Percentiles rank a stretch among this genome's conserved stretches.
These are phyloP conservation scores for Leucocoprinus sp. DNA, from an alignment of 768 basidiomycete species.

Conservation along the genomic window DNA sequence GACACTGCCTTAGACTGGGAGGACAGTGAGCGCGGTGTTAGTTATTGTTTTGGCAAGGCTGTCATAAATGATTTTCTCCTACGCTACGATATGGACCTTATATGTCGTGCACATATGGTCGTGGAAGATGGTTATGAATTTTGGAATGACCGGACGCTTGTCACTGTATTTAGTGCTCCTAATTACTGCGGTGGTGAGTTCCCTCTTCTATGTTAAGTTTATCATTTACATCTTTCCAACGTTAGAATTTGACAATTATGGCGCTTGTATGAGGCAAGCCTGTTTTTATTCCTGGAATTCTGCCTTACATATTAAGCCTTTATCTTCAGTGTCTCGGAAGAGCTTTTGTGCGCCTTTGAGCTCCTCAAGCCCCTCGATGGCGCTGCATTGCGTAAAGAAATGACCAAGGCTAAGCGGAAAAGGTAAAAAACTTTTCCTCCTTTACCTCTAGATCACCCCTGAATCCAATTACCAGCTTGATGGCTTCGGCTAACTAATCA, in stretches of 20 bases:
- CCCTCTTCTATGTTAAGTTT: constrained; percentile 8
- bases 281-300: constrained; percentile 7
- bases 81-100: constrained; percentile 97
- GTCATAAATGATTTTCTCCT: constrained; percentile 95
- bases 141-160: constrained; percentile 97
- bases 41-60: constrained; percentile 97
- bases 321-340: constrained; percentile 78
- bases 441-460: neutral
- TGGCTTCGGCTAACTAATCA: constrained; percentile 8
- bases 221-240: constrained; percentile 14
- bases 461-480: constrained; percentile 3
- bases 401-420: constrained; percentile 98
- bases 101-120: constrained; percentile 99
- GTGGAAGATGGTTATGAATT: constrained; percentile 99
- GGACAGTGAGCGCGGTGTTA: constrained; percentile 98
- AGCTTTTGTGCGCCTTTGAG: constrained; percentile 95
- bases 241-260: constrained; percentile 90
- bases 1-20: constrained; percentile 99
- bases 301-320: constrained; percentile 12
- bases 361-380: constrained; percentile 93
- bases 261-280: constrained; percentile 84
- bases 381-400: constrained; percentile 91
- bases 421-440: constrained; percentile 42
- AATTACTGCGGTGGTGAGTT: constrained; percentile 92
- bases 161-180: constrained; percentile 97